These are phyloP conservation scores for Plectranthus barbatus DNA, from an alignment of 257 asterid species.

Conservation along the genomic window DNA sequence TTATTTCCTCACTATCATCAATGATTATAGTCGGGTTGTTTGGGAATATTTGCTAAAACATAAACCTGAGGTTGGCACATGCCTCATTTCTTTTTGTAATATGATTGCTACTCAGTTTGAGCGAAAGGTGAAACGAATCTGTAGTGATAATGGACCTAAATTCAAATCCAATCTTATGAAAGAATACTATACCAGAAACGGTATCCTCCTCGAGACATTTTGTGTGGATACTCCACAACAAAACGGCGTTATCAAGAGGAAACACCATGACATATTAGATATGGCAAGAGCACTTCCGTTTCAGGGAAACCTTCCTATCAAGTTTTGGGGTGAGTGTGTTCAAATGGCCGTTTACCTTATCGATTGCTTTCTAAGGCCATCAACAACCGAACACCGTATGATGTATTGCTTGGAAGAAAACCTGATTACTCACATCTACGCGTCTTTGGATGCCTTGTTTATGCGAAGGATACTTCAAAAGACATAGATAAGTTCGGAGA, in stretches of 20 bases:
- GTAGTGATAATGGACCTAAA: not conserved
- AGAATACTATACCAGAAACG: not conserved
- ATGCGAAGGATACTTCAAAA: not conserved
- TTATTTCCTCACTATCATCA: not conserved
- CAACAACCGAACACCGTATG: not conserved
- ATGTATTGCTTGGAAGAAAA: not conserved
- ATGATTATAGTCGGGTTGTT: not conserved
- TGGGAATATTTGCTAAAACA: not conserved
- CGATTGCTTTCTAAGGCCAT: not conserved
- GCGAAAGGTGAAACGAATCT: not conserved
- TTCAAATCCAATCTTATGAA: not conserved
- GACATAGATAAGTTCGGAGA: not conserved
- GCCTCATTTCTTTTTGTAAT: not conserved
- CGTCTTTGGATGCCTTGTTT: not conserved
- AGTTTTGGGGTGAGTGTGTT: not conserved
- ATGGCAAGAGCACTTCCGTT: not conserved
- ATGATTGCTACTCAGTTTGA: not conserved
- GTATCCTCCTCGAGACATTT: not conserved
- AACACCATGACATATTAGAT: not conserved
- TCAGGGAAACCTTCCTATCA: not conserved
- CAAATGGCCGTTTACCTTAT: not conserved
- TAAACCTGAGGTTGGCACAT: not conserved
- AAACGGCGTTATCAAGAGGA: not conserved
- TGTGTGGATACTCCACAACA: not conserved
- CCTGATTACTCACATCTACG: not conserved